Evolutionary conservation across 208 protist species (phyloP), one percentile per base, ranked within the genome.

Genomic region (Naegleria fowleri): DNA sequence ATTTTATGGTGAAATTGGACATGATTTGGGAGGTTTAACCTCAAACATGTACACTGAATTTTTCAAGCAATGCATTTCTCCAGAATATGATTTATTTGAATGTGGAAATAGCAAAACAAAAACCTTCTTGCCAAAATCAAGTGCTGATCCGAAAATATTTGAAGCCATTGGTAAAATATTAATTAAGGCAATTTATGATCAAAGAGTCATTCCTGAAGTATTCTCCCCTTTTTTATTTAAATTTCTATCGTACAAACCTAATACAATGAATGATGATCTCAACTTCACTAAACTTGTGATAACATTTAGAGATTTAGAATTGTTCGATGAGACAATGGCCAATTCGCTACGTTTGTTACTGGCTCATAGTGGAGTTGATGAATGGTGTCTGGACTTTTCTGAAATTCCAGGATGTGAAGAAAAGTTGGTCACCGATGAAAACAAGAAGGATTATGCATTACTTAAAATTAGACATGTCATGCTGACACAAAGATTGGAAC

Each of bases 261-360:
- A 5, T 19, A 29, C 55, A 22, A 22, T 15, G 19, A n/a, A 79
- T 36, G 25, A 25, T 79, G 67, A 79, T 79, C 25, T 9, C 29
- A 36, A 79, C 25, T 75, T 22, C 16, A 5, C 13, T 4, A 36
- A 25, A 36, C 9, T 79, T 6, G 0, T 36, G 1, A n/a, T 79
- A 79, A 79, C 67, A 1, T 79, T 79, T 33, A 79, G 67, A 79
- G 67, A 79, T 79, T 79, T 79, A 33, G 67, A 79, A 79, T 33
- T 36, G n/a, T 79, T 36, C 36, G 67, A 79, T 79, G 16, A 29
- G 9, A 7, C 16, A 36, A 36, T 79, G 0, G 67, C 67, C 0
- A 29, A 33, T 36, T 79, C 67, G 9, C n/a, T 79, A 5, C 7
- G 29, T 36, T 36, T 79, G 29, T 13, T 79, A 7, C 29, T 79